Evolutionary conservation across 441 rosid species (phyloP).

Genomic region (Adansonia rubrostipa): DNA sequence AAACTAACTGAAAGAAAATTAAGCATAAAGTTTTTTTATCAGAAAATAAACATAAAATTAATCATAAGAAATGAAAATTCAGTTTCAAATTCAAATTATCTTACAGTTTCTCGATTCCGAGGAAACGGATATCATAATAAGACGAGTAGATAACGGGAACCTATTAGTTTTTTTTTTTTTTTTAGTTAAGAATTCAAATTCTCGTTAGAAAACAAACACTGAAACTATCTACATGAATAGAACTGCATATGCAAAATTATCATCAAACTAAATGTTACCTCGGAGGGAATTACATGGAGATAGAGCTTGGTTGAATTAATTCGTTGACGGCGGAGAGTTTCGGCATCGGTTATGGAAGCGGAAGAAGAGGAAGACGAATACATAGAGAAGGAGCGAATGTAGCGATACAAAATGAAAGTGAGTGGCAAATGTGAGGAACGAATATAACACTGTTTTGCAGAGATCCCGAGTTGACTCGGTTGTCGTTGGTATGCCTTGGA

Average conservation of each 20-base stretch:
- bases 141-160: constrained; percentile 79
- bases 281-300: constrained; percentile 53
- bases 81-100: constrained; percentile 22
- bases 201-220: not conserved
- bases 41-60: not conserved
- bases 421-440: constrained; percentile 37
- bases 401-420: constrained; percentile 34
- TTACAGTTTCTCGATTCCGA: constrained; percentile 87
- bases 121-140: constrained; percentile 69
- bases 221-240: not conserved
- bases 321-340: constrained; percentile 57
- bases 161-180: constrained; percentile 33
- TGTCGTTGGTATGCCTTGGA: constrained; percentile 29
- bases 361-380: constrained; percentile 45
- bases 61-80: not conserved
- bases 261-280: constrained; percentile 39
- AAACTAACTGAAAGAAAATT: constrained; percentile 11
- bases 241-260: not conserved
- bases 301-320: constrained; percentile 81
- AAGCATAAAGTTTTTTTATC: not conserved
- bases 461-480: constrained; percentile 45
- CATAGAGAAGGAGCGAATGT: constrained; percentile 33
- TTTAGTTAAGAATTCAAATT: not conserved
- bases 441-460: constrained; percentile 34
- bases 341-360: constrained; percentile 39